Evolutionary conservation across 2,329 filamentous ascomycete species (phyloP).

Genomic region (Fusarium sarcochroum): DNA sequence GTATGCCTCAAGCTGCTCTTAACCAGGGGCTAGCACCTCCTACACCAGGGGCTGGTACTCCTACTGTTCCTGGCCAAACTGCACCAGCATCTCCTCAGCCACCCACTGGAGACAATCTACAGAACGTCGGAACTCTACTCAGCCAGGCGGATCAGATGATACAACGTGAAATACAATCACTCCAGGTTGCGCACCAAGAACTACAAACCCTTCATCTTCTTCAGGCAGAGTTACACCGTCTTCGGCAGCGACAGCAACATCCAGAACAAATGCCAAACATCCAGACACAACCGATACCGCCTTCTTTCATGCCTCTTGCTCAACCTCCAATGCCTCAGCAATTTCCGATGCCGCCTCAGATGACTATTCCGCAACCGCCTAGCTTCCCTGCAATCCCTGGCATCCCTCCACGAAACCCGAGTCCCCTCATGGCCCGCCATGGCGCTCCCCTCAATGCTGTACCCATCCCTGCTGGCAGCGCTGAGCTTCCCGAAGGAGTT

Average conservation of each 20-base stretch:
- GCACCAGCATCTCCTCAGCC: slow-evolving; percentile 39
- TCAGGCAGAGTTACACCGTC: slow-evolving; percentile 75
- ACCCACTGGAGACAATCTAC: slow-evolving; percentile 51
- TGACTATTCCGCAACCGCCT: slow-evolving; percentile 22
- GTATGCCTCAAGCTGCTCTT: slow-evolving; percentile 55
- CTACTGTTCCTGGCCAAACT: slow-evolving; percentile 31
- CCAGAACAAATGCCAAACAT: slow-evolving; percentile 48
- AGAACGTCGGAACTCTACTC: slow-evolving; percentile 71
- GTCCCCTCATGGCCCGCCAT: slow-evolving; percentile 63
- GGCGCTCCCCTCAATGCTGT: slow-evolving; percentile 60
- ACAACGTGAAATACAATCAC: slow-evolving; percentile 73
- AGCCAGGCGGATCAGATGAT: slow-evolving; percentile 77
- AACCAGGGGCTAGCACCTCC: slow-evolving; percentile 44
- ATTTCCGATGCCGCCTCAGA: slow-evolving; percentile 36
- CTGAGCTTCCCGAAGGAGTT: slow-evolving; percentile 74
- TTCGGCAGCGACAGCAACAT: slow-evolving; percentile 67
- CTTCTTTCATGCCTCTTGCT: slow-evolving; percentile 23
- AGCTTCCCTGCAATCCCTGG: slow-evolving; percentile 43
- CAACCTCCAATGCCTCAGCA: slow-evolving; percentile 32
- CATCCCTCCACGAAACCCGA: slow-evolving; percentile 55
- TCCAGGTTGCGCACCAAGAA: slow-evolving; percentile 77
- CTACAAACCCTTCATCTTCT: slow-evolving; percentile 77
- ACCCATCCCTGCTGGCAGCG: slow-evolving; percentile 71
- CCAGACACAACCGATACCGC: slow-evolving; percentile 24
- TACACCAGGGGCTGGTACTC: slow-evolving; percentile 34